phyloP scores from a whole-genome alignment of 2,329 filamentous ascomycete species.

The Alternaria dauci region DNA sequence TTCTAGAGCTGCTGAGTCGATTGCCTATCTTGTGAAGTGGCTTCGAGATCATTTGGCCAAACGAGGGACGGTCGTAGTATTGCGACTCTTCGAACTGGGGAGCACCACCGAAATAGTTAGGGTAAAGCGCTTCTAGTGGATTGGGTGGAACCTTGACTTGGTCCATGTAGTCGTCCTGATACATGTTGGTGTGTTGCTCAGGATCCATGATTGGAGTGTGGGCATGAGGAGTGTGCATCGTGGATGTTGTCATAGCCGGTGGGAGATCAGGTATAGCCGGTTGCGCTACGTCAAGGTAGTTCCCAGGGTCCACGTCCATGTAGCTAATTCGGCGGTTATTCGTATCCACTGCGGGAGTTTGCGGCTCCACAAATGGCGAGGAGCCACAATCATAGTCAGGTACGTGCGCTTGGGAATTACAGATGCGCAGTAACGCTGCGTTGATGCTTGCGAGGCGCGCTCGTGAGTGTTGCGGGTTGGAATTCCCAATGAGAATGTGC shows the following conservation, averaged over 20 bases:
- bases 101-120: slow-evolving; percentile 47
- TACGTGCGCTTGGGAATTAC: slow-evolving; percentile 24
- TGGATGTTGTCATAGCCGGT: slow-evolving; percentile 28
- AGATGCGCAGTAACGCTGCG: slow-evolving; percentile 41
- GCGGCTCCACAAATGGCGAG: slow-evolving; percentile 35
- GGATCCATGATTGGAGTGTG: slow-evolving; percentile 32
- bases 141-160: slow-evolving; percentile 39
- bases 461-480: slow-evolving; percentile 37
- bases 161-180: slow-evolving; percentile 38
- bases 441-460: slow-evolving; percentile 44
- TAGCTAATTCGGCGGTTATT: slow-evolving; percentile 46
- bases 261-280: slow-evolving; percentile 40
- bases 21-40: slow-evolving; percentile 46
- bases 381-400: slow-evolving; percentile 37
- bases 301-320: slow-evolving; percentile 49
- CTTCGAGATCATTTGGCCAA: slow-evolving; percentile 47
- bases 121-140: slow-evolving; percentile 44
- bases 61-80: slow-evolving; percentile 48
- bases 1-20: slow-evolving; percentile 36
- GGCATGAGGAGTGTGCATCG: slow-evolving; percentile 28
- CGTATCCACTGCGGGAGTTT: slow-evolving; percentile 36
- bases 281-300: slow-evolving; percentile 41
- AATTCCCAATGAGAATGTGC: slow-evolving; percentile 47
- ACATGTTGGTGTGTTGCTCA: slow-evolving; percentile 29
- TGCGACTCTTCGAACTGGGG: slow-evolving; percentile 48